Base-by-base conservation (phyloP, 371 early-diverging fungal species). In the Nematocida sp. region DNA sequence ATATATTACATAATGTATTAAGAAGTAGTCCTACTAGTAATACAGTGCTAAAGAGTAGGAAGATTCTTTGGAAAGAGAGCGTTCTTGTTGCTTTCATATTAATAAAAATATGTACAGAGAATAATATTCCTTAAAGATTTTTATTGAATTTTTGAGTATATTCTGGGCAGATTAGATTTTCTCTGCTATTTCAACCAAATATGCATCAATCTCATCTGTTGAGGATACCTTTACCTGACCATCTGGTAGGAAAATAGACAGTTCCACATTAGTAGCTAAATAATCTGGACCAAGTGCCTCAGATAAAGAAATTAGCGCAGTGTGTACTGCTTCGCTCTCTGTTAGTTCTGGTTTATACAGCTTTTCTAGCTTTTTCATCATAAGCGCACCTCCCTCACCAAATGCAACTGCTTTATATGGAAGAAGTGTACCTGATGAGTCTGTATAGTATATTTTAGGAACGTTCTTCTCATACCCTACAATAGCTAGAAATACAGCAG, bases 361-460 rank as follows among this genome's bases (percentile, higher is more conserved):
- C 70, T 87, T 87, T 56, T 88, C 88, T 27, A 88, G 67, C 73
- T 78, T 84, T 66, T 85, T 86, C 42, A 50, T 84, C 86, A 88
- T 86, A 46, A 84, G 74, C 25, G 64, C 39, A 27, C 82, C 45
- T 23, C 84, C 83, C 66, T 84, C 83, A 27, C 88, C 88, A 20
- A 84, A 64, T 5, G 80, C 84, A 47, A 75, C 54, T 1, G 82
- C 87, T 81, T 83, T 83, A 47, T 72, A 84, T 50, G 86, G 85
- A 52, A 84, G 76, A 42, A 72, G 72, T 7, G 84, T 66, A 18
- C 84, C 86, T 39, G 87, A 85, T 18, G 78, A 72, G 69, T 88
- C 87, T 11, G 87, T 86, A 66, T 85, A 84, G 62, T 82, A 86
- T 23, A 88, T 58, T 25, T 67, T 56, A 20, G 87, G 83, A 15